Percentiles rank a stretch among this genome's conserved stretches.
Conservation (phyloP, 2,329 filamentous ascomycete genomes). For the Alternaria triticimaculans region DNA sequence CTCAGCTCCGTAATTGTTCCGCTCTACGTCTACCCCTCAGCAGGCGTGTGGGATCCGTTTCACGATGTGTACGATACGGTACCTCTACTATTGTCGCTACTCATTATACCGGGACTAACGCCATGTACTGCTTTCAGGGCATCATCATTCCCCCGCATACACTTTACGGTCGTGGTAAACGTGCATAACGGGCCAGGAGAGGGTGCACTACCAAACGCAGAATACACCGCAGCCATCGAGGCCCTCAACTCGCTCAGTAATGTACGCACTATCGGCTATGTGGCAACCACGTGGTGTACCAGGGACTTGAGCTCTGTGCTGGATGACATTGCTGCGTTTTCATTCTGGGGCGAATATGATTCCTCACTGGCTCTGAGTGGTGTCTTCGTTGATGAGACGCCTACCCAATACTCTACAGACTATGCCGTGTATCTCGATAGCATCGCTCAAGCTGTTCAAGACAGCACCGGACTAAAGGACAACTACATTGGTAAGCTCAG, state of each 20-base stretch:
- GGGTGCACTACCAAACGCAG: constrained; percentile 50
- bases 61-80: constrained; percentile 48
- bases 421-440: constrained; percentile 27
- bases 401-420: constrained; percentile 30
- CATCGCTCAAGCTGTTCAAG: constrained; percentile 23
- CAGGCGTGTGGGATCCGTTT: constrained; percentile 56
- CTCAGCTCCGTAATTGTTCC: constrained; percentile 53
- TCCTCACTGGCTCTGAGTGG: constrained; percentile 52
- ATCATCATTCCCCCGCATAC: constrained; percentile 45
- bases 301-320: constrained; percentile 28
- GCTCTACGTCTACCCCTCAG: constrained; percentile 57
- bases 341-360: constrained; percentile 52
- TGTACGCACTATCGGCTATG: constrained; percentile 58
- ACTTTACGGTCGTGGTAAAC: constrained; percentile 61
- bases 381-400: constrained; percentile 60
- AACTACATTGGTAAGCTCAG: constrained; percentile 31
- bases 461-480: constrained; percentile 32
- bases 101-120: neutral
- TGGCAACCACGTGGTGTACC: constrained; percentile 57
- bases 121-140: constrained; percentile 28
- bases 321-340: constrained; percentile 55
- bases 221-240: constrained; percentile 53
- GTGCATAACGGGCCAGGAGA: constrained; percentile 57
- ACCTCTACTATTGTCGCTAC: constrained; percentile 1
- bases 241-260: constrained; percentile 54